These are phyloP conservation scores for Boletellus sp. DNA, from an alignment of 768 basidiomycete genomes.

Conservation along the genomic window DNA sequence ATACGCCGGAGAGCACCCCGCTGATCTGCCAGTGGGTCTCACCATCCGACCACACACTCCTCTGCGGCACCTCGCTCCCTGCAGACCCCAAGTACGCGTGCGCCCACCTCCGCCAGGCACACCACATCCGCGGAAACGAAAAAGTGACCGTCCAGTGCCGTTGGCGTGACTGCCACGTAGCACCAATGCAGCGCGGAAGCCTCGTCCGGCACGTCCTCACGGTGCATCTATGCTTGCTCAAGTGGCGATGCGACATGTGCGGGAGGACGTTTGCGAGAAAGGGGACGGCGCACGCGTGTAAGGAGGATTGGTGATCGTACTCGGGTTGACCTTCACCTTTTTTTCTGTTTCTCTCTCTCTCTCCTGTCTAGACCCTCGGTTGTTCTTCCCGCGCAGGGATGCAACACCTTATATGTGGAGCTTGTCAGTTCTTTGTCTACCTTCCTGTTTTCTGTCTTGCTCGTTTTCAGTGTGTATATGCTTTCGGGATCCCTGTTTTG, in stretches of 20 bases:
- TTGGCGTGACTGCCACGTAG: constrained; percentile 12
- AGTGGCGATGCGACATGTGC: constrained; percentile 14
- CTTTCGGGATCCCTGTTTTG: too few relatives aligned
- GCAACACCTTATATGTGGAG: too few relatives aligned
- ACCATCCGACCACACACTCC: background rate
- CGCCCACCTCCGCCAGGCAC: constrained; percentile 10
- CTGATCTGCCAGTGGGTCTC: constrained; percentile 13
- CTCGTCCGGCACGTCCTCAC: constrained; percentile 17
- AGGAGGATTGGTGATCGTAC: background rate
- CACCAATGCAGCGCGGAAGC: constrained; percentile 20
- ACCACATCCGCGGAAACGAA: constrained; percentile 17
- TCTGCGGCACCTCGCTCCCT: constrained; percentile 7
- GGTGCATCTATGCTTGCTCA: constrained; percentile 13
- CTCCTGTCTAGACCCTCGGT: background rate
- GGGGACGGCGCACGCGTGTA: constrained; percentile 12
- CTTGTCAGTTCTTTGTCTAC: too few relatives aligned
- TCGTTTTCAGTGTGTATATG: too few relatives aligned
- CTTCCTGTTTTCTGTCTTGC: too few relatives aligned
- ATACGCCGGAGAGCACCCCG: too few relatives aligned
- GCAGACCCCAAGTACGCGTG: constrained; percentile 1
- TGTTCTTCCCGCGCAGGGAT: too few relatives aligned
- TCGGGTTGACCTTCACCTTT: background rate
- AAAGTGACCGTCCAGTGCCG: constrained; percentile 7
- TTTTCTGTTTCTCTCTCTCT: background rate
- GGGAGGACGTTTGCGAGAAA: constrained; percentile 15